phyloP scores from a whole-genome alignment of 179 eudicot species.

The Silene noctiflora region DNA sequence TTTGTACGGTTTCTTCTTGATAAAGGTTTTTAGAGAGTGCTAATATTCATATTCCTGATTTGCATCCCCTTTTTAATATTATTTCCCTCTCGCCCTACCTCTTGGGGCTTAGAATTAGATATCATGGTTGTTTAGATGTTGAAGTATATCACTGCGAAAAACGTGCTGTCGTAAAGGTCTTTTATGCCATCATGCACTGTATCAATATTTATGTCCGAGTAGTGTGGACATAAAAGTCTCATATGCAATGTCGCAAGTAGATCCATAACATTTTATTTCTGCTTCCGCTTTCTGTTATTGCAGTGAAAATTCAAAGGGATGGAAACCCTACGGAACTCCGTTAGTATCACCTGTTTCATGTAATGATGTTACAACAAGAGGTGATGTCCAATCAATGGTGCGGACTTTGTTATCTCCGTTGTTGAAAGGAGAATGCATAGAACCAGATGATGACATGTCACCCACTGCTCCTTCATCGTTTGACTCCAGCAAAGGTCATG shows the following conservation, averaged over 20 bases:
- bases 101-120: neutral
- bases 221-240: neutral
- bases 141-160: neutral
- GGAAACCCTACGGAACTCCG: slow-evolving; percentile 95
- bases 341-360: slow-evolving; percentile 72
- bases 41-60: neutral
- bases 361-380: slow-evolving; percentile 63
- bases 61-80: neutral
- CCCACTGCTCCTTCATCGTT: slow-evolving; percentile 32
- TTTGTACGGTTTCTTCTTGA: too few species aligned
- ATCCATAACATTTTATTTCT: neutral
- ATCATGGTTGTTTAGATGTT: neutral
- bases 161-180: neutral
- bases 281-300: slow-evolving; percentile 4
- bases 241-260: neutral
- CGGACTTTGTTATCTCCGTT: slow-evolving; percentile 74
- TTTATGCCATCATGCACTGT: neutral
- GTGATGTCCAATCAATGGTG: slow-evolving; percentile 76
- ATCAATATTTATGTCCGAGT: neutral
- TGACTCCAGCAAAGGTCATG: slow-evolving; percentile 33
- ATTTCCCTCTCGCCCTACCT: neutral
- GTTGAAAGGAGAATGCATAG: slow-evolving; percentile 41
- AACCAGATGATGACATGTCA: slow-evolving; percentile 32
- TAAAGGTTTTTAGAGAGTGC: neutral
- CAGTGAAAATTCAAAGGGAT: slow-evolving; percentile 59